These are phyloP conservation scores for Scleromitrula shiraiana DNA, from an alignment of 2,329 filamentous ascomycete species.

Conservation along the genomic window DNA sequence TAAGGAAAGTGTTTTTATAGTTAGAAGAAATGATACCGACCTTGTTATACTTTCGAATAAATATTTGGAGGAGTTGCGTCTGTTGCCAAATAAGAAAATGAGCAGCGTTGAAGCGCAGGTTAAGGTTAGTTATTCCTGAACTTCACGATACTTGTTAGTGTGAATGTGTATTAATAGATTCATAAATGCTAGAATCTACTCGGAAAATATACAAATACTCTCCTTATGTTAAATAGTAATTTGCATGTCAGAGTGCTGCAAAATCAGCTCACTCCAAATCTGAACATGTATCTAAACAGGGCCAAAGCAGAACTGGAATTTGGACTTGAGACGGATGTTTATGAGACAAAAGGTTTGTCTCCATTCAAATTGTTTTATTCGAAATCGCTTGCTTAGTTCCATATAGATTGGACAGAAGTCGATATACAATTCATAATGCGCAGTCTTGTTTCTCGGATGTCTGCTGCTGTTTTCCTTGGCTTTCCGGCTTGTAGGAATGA, in stretches of 20 bases:
- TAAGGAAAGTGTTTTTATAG: neutral
- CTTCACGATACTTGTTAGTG: too few relatives aligned
- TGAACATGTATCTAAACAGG: neutral
- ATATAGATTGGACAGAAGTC: slow-evolving; percentile 1
- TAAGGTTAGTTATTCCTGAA: neutral
- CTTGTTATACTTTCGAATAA: neutral
- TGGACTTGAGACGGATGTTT: neutral
- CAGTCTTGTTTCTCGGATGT: slow-evolving; percentile 13
- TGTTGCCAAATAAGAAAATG: neutral
- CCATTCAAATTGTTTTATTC: neutral
- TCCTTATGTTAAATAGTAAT: neutral
- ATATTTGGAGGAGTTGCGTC: neutral
- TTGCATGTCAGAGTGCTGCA: neutral
- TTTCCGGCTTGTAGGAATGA: neutral
- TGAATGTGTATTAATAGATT: neutral
- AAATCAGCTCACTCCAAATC: slow-evolving; percentile 6
- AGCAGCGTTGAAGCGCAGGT: neutral
- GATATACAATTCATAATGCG: neutral
- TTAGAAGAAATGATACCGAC: neutral
- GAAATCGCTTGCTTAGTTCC: neutral
- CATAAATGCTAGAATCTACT: neutral
- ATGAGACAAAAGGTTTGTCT: neutral
- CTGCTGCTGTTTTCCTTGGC: slow-evolving; percentile 2
- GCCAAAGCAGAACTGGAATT: neutral
- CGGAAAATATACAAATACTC: neutral